These are phyloP conservation scores for Brassica juncea DNA, from an alignment of 345 rosid genomes.

Conservation along the genomic window DNA sequence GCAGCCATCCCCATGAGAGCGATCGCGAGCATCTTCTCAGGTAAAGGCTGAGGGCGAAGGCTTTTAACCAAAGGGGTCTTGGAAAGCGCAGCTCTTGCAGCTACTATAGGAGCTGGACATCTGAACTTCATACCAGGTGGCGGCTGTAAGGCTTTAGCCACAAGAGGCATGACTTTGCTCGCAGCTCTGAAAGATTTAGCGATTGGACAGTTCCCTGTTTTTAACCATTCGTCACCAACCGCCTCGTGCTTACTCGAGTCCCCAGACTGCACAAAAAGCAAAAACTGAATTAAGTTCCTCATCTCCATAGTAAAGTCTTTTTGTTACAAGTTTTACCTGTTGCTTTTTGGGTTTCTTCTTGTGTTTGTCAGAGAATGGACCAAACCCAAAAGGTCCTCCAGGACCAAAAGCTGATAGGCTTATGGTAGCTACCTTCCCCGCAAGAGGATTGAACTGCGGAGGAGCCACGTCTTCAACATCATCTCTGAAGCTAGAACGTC, in stretches of 20 bases:
- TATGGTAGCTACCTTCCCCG: slow-evolving; percentile 67
- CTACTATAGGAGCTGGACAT: slow-evolving; percentile 82
- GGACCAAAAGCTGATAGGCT: slow-evolving; percentile 79
- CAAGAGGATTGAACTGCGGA: slow-evolving; percentile 72
- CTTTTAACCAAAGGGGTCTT: slow-evolving; percentile 68
- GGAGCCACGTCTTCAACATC: slow-evolving; percentile 30
- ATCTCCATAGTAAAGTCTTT: neutral
- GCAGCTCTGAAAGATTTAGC: slow-evolving; percentile 87
- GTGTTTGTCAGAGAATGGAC: slow-evolving; percentile 60
- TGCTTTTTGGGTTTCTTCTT: slow-evolving; percentile 58
- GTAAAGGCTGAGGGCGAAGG: slow-evolving; percentile 84
- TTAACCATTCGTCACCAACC: slow-evolving; percentile 70
- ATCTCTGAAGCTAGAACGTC: slow-evolving; percentile 34
- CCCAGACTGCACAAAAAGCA: slow-evolving; percentile 47
- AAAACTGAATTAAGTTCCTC: neutral
- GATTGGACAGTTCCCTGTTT: slow-evolving; percentile 82
- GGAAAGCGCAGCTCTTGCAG: slow-evolving; percentile 85
- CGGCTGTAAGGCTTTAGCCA: slow-evolving; percentile 60
- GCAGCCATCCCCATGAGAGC: slow-evolving; percentile 87
- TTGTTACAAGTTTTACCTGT: slow-evolving; percentile 52
- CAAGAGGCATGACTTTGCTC: slow-evolving; percentile 68
- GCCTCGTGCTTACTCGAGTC: slow-evolving; percentile 67
- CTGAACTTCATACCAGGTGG: slow-evolving; percentile 64
- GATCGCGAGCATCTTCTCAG: slow-evolving; percentile 76
- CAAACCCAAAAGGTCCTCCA: slow-evolving; percentile 78